Evolutionary conservation across 108 stramenopile genomes (phyloP).

Genomic region (Stephanodiscus minutulus): DNA sequence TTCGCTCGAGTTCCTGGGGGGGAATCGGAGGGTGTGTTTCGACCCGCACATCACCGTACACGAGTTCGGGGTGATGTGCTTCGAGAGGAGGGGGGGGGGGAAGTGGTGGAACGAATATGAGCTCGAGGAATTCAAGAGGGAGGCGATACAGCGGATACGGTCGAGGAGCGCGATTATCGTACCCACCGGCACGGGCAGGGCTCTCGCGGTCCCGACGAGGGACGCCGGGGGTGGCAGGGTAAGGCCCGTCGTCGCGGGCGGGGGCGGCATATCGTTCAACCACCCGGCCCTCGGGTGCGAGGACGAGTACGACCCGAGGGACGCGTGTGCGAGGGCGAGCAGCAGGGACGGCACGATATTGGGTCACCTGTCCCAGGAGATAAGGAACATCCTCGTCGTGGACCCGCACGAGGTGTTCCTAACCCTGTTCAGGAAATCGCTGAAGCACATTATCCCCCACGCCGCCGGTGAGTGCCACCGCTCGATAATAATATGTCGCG

Average conservation of each 20-base stretch:
- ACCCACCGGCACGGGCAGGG: constrained; percentile 46
- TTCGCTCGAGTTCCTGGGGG: constrained; percentile 36
- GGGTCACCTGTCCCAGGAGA: constrained; percentile 48
- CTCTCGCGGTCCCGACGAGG: constrained; percentile 31
- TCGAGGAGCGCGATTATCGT: constrained; percentile 41
- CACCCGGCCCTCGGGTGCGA: constrained; percentile 37
- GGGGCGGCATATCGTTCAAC: constrained; percentile 11
- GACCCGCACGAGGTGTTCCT: constrained; percentile 62
- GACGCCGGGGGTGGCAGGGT: background rate
- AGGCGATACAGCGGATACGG: constrained; percentile 62
- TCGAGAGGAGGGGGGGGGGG: constrained; percentile 16
- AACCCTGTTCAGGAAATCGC: constrained; percentile 54
- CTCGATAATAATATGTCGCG: too few species aligned
- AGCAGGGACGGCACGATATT: constrained; percentile 16
- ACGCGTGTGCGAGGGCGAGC: too few species aligned
- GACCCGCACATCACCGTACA: constrained; percentile 50
- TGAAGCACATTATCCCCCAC: constrained; percentile 63
- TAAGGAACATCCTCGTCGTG: constrained; percentile 63
- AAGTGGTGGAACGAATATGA: constrained; percentile 70
- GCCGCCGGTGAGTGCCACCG: constrained; percentile 16
- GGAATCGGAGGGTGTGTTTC: constrained; percentile 32
- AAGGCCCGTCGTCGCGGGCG: constrained; percentile 21
- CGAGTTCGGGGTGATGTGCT: constrained; percentile 22
- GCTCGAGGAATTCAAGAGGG: constrained; percentile 58
- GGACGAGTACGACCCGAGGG: constrained; percentile 41